Conservation (phyloP, 2,329 filamentous ascomycete genomes). For the Beauveria medogensis region DNA sequence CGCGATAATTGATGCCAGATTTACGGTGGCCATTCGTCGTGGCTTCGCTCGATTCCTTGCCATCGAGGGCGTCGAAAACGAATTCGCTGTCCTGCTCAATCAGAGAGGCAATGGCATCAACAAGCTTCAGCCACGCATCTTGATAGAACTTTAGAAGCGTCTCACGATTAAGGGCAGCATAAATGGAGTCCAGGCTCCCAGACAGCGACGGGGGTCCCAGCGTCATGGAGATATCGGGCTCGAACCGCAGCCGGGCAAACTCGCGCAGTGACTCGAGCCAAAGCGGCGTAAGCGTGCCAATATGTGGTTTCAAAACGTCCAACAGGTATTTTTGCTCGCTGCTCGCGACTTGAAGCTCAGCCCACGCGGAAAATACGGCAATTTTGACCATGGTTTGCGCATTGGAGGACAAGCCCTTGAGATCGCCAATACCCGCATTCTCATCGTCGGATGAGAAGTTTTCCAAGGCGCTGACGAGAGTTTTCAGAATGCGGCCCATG, state of each 20-base stretch:
- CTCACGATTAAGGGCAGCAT: constrained; percentile 88
- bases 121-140: constrained; percentile 90
- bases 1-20: constrained; percentile 90
- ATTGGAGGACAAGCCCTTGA: constrained; percentile 88
- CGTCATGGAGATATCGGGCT: constrained; percentile 93
- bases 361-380: constrained; percentile 95
- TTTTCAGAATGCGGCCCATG: constrained; percentile 97
- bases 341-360: constrained; percentile 91
- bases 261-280: constrained; percentile 92
- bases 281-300: constrained; percentile 79
- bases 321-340: constrained; percentile 83
- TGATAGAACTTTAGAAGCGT: constrained; percentile 94
- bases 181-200: constrained; percentile 85
- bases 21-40: constrained; percentile 46
- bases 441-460: constrained; percentile 81
- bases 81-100: constrained; percentile 98
- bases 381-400: constrained; percentile 98
- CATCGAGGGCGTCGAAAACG: constrained; percentile 92
- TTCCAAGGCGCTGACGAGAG: constrained; percentile 81
- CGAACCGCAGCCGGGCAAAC: constrained; percentile 86
- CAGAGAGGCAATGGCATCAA: constrained; percentile 92
- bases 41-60: constrained; percentile 54
- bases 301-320: constrained; percentile 82
- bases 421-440: constrained; percentile 80
- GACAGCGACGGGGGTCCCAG: constrained; percentile 73